Percentiles rank a stretch among this genome's conserved stretches.
Evolutionary conservation across 139 green algal species (phyloP).

Genomic region (Zygnema cylindricum): DNA sequence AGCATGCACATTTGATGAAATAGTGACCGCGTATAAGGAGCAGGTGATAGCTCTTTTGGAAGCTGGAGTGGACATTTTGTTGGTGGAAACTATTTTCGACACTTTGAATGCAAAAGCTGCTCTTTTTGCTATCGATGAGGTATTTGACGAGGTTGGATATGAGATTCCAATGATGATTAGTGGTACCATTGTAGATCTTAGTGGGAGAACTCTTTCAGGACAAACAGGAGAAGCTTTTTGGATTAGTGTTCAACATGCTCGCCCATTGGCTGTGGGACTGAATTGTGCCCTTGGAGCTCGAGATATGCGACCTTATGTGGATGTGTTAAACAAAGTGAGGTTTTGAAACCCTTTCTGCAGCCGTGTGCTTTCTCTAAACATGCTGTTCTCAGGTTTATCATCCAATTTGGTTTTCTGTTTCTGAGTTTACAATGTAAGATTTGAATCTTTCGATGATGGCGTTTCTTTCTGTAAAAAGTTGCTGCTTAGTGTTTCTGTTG

Average conservation of each 20-base stretch:
- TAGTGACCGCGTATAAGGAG: conserved; percentile 90
- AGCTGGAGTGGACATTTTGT: conserved; percentile 92
- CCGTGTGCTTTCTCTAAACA: too few relatives aligned
- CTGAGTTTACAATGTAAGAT: too few relatives aligned
- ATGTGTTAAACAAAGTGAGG: conserved; percentile 82
- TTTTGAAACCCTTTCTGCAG: too few relatives aligned
- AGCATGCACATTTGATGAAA: conserved; percentile 93
- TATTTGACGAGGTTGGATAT: conserved; percentile 82
- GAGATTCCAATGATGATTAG: conserved; percentile 93
- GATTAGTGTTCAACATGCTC: conserved; percentile 90
- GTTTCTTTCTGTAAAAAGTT: too few relatives aligned
- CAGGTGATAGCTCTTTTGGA: conserved; percentile 86
- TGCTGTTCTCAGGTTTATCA: too few relatives aligned
- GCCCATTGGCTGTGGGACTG: conserved; percentile 91
- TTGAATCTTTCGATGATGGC: too few relatives aligned
- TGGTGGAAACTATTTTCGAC: conserved; percentile 99
- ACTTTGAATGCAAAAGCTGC: conserved; percentile 96
- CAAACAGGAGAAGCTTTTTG: conserved; percentile 99
- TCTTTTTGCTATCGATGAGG: conserved; percentile 90
- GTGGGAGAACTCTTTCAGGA: conserved; percentile 90
- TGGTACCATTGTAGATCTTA: conserved; percentile 95
- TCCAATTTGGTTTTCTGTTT: too few relatives aligned
- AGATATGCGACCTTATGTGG: conserved; percentile 95
- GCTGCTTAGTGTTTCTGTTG: too few relatives aligned
- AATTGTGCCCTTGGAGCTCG: conserved; percentile 95